Base-by-base conservation (phyloP, 2,329 filamentous ascomycete species). In the Xylaria sp. region DNA sequence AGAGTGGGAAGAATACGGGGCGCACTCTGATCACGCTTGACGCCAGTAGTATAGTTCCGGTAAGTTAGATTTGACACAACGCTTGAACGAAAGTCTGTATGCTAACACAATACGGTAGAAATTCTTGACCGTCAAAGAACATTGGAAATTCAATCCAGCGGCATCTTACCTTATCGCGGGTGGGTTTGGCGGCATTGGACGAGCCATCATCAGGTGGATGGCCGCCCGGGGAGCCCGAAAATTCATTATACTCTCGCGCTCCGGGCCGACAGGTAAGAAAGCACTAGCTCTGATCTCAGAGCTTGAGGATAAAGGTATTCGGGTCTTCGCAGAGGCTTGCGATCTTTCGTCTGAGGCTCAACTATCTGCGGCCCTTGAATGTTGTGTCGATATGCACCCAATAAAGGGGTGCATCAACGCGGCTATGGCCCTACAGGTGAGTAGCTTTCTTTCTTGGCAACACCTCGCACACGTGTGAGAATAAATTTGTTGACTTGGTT, bases 141-240 rank as follows among this genome's bases (percentile, higher is more conserved):
- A 37, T 10, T 37, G 34, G 34, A 10, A 5, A 10, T 37, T 37
- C 10, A 10, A 5, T 37, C 6, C 5, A 10, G 28, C 37, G 18
- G 56, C 51, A 2, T 54, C 51, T 9, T 57, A 57, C 20, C 31
- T 57, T 5, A 25, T 57, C 20, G n/a, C 34, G 10, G 55, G 55
- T 41, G 55, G 55, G 10, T 7, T 57, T 25, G 55, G 55, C 20
- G 55, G 55, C 6, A 37, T 57, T 41, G 55, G 55, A 15, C 55
- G 55, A 13, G 12, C 34, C 1, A 10, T 41, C 4, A n/a, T 25
- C 3, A 4, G 3, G 13, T 57, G 55, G 55, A 39, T 57, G n/a
- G 31, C n/a, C 12, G n/a, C 37, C 0, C 34, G 10, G 4, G 55
- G 55, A 12, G 55, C 31, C 2, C 23, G 28, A 13, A n/a, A 57